Percentiles rank a stretch among this genome's conserved stretches.
phyloP scores from a whole-genome alignment of 2,329 filamentous ascomycete species.

The Sarocladiaceae sp. region DNA sequence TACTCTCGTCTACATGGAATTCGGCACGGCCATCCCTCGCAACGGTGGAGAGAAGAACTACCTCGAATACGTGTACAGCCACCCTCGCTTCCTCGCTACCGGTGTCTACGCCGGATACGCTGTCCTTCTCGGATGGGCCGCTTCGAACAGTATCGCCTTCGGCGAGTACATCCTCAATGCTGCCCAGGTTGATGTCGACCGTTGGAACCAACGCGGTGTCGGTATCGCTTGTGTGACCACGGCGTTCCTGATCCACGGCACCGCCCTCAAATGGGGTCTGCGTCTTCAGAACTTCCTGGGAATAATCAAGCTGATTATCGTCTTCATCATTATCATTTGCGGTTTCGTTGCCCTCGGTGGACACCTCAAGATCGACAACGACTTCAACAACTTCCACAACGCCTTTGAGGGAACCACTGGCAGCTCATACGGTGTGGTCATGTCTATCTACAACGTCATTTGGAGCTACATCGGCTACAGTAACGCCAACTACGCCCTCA shows the following conservation, averaged over 20 bases:
- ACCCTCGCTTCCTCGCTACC: constrained; percentile 56
- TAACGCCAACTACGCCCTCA: constrained; percentile 62
- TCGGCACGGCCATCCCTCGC: constrained; percentile 58
- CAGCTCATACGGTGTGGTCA: constrained; percentile 61
- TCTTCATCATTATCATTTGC: constrained; percentile 57
- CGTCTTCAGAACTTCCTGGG: constrained; percentile 63
- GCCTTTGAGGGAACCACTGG: constrained; percentile 63
- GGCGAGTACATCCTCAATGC: constrained; percentile 67
- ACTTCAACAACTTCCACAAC: constrained; percentile 53
- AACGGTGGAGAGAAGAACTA: constrained; percentile 68
- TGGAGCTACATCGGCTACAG: constrained; percentile 66
- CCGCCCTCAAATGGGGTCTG: constrained; percentile 60
- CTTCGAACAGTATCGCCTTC: constrained; percentile 64
- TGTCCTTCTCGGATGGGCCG: constrained; percentile 60
- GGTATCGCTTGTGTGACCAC: constrained; percentile 62
- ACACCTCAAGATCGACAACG: constrained; percentile 53
- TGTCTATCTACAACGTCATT: constrained; percentile 66
- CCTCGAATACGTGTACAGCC: constrained; percentile 59
- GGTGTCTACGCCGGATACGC: constrained; percentile 58
- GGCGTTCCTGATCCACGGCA: constrained; percentile 63
- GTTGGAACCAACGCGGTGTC: constrained; percentile 65
- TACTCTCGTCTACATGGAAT: constrained; percentile 60
- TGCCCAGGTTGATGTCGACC: constrained; percentile 54
- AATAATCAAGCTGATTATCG: constrained; percentile 58
- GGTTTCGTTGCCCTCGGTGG: constrained; percentile 45